Conservation (phyloP, 495 filamentous ascomycete species). For the Aspergillus wentii region DNA sequence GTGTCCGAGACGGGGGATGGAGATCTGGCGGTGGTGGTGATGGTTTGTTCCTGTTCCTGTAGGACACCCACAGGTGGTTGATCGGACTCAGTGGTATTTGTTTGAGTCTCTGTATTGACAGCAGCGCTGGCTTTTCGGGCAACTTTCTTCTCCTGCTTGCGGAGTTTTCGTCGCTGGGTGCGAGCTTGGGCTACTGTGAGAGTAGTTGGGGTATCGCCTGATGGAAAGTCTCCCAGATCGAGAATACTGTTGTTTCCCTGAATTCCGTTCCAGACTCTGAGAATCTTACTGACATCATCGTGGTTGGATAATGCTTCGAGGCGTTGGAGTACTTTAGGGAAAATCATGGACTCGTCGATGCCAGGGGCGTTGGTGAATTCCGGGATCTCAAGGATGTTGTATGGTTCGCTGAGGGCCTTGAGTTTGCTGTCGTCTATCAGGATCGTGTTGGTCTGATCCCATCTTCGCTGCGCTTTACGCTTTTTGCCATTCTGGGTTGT, state of each 20-base stretch:
- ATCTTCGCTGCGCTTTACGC: conserved; percentile 24
- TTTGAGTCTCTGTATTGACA: background rate
- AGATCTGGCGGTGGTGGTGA: conserved; percentile 1
- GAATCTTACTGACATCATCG: conserved; percentile 37
- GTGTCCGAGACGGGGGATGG: conserved; percentile 15
- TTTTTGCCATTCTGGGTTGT: background rate
- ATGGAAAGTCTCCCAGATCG: conserved; percentile 12
- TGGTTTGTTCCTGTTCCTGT: background rate
- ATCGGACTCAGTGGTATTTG: background rate
- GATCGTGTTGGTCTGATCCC: conserved; percentile 83
- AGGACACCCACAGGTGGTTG: no score
- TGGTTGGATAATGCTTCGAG: conserved; percentile 28
- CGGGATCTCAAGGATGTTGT: conserved; percentile 74
- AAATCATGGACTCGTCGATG: conserved; percentile 26
- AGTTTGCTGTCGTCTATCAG: conserved; percentile 77
- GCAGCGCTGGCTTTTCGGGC: background rate
- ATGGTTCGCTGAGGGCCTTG: conserved; percentile 79
- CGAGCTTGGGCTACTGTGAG: conserved; percentile 5
- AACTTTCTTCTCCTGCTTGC: conserved; percentile 17
- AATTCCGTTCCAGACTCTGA: conserved; percentile 27
- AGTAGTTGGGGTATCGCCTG: background rate
- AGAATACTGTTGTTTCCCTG: conserved; percentile 14
- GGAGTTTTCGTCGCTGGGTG: conserved; percentile 9
- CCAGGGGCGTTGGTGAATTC: conserved; percentile 52
- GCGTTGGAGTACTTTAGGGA: conserved; percentile 24